phyloP scores from a whole-genome alignment of 108 stramenopile genomes.

The Skeletonema costatum region DNA sequence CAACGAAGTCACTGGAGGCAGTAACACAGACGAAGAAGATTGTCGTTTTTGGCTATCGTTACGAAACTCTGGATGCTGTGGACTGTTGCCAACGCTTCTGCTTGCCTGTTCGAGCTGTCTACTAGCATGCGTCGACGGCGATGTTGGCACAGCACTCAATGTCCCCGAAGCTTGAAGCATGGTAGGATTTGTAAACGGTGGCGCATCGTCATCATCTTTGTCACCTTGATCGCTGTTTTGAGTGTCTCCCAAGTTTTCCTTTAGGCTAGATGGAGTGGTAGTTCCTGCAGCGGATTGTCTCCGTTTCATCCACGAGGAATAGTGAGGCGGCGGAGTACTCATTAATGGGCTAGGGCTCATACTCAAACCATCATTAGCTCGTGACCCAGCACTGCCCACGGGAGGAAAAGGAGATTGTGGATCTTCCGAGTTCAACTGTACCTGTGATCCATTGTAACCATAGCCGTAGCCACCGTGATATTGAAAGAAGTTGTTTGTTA shows the following conservation, averaged over 20 bases:
- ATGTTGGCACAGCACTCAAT: conserved; percentile 1
- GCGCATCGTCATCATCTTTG: conserved; percentile 4
- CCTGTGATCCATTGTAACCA: conserved; percentile 44
- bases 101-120: not conserved
- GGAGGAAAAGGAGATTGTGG: conserved; percentile 2
- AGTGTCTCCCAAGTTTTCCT: not conserved
- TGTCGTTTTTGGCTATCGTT: conserved; percentile 14
- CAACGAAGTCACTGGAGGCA: conserved; percentile 45
- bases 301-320: conserved; percentile 11
- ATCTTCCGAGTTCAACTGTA: conserved; percentile 2
- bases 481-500: conserved; percentile 22
- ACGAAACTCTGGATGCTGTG: conserved; percentile 4
- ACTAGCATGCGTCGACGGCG: conserved; percentile 1
- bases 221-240: not conserved
- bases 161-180: conserved; percentile 8
- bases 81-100: conserved; percentile 10
- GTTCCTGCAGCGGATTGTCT: not conserved
- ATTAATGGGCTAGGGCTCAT: conserved; percentile 35
- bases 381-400: not conserved
- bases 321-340: conserved; percentile 35
- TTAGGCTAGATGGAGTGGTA: not conserved
- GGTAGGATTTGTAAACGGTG: conserved; percentile 33
- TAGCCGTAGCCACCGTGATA: conserved; percentile 46
- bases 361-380: conserved; percentile 14
- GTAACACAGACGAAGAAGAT: conserved; percentile 32